Conservation (phyloP, 2,329 filamentous ascomycete genomes). For the Monilinia fructigena region DNA sequence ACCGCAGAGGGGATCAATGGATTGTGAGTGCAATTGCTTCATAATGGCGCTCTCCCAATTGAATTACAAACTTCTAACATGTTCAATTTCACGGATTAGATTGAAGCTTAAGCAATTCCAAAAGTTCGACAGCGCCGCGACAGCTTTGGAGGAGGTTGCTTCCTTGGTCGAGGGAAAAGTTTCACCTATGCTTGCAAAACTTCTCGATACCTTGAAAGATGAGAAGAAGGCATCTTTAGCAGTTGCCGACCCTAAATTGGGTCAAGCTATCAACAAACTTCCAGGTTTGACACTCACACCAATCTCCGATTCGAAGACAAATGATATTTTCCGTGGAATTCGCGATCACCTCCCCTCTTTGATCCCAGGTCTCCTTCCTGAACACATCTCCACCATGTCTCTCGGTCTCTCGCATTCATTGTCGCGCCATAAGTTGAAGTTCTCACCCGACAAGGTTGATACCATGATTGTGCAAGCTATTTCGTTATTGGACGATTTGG, state of each 20-base stretch:
- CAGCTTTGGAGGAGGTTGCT: slow-evolving; percentile 86
- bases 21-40: slow-evolving; percentile 60
- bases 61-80: slow-evolving; percentile 29
- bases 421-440: slow-evolving; percentile 96
- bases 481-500: slow-evolving; percentile 87
- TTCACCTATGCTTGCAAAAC: slow-evolving; percentile 75
- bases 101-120: slow-evolving; percentile 95
- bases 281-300: slow-evolving; percentile 82
- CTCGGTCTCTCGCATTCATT: slow-evolving; percentile 96
- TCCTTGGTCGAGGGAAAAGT: slow-evolving; percentile 92
- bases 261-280: slow-evolving; percentile 87
- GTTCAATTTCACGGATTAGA: slow-evolving; percentile 45
- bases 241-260: slow-evolving; percentile 90
- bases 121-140: slow-evolving; percentile 93
- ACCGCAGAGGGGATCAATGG: slow-evolving; percentile 82
- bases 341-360: slow-evolving; percentile 86
- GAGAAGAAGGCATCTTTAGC: slow-evolving; percentile 96
- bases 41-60: slow-evolving; percentile 15
- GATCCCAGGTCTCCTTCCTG: slow-evolving; percentile 80
- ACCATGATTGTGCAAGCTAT: slow-evolving; percentile 99
- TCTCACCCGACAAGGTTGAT: slow-evolving; percentile 97
- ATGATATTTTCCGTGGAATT: slow-evolving; percentile 91
- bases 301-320: slow-evolving; percentile 76
- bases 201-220: slow-evolving; percentile 88
- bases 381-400: slow-evolving; percentile 90